phyloP scores from a whole-genome alignment of 75 land plant species.

The Sequoiadendron giganteum region DNA sequence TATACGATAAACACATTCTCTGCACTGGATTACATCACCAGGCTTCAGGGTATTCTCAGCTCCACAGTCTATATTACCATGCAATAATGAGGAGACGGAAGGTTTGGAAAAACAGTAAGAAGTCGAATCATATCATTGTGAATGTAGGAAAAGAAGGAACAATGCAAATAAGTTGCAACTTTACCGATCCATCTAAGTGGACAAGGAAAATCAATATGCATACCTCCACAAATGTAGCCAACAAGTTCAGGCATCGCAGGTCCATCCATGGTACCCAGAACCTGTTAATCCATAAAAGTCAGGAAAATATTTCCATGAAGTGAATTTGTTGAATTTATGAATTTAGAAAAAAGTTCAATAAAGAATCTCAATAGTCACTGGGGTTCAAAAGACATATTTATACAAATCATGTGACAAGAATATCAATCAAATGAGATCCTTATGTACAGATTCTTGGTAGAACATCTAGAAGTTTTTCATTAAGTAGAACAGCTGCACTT shows the following conservation, averaged over 20 bases:
- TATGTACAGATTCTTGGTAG: background rate
- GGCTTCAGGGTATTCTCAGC: conserved; percentile 85
- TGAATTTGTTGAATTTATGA: background rate
- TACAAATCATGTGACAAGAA: background rate
- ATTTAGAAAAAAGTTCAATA: background rate
- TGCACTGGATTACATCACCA: conserved; percentile 93
- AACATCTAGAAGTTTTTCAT: background rate
- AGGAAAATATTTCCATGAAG: background rate
- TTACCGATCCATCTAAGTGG: background rate
- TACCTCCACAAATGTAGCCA: conserved; percentile 67
- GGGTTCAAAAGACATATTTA: background rate
- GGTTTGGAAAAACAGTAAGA: background rate
- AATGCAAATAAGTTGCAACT: background rate
- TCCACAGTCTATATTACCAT: conserved; percentile 64
- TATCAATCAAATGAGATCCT: background rate
- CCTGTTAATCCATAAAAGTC: background rate
- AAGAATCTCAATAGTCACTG: background rate
- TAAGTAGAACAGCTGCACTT: too few relatives aligned
- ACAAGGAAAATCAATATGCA: background rate
- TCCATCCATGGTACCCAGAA: conserved; percentile 33
- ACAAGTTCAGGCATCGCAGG: conserved; percentile 58
- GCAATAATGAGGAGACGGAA: background rate
- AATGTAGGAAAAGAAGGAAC: background rate
- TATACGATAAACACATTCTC: conserved; percentile 93
- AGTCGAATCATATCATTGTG: background rate